phyloP scores from a whole-genome alignment of 768 basidiomycete genomes.

The Trametes maxima region DNA sequence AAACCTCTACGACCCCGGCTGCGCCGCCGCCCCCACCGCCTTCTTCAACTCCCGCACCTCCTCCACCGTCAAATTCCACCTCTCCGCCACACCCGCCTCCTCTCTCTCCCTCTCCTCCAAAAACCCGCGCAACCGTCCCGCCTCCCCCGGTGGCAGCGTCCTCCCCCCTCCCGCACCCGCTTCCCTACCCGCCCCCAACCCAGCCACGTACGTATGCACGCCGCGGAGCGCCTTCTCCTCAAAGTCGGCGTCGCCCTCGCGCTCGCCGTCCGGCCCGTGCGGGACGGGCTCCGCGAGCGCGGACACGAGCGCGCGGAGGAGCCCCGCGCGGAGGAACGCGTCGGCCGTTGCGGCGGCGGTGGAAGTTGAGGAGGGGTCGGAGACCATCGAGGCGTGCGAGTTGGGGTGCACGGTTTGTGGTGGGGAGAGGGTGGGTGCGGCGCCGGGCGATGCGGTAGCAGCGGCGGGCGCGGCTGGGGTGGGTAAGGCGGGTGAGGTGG shows the following conservation, averaged over 20 bases:
- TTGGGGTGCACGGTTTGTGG: conserved; percentile 59
- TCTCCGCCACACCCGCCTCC: conserved; percentile 26
- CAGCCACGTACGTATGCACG: conserved; percentile 57
- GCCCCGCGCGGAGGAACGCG: conserved; percentile 49
- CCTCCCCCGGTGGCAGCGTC: conserved; percentile 26
- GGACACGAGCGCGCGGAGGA: conserved; percentile 54
- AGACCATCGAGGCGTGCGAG: conserved; percentile 67
- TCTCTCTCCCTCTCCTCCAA: conserved; percentile 30
- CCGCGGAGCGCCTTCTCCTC: conserved; percentile 69
- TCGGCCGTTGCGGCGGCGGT: conserved; percentile 52
- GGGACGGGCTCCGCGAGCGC: conserved; percentile 60
- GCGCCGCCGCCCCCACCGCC: conserved; percentile 10
- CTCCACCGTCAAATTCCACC: conserved; percentile 34
- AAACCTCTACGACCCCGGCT: neutral
- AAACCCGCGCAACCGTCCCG: neutral
- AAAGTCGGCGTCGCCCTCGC: conserved; percentile 60
- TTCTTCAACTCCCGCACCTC: conserved; percentile 22
- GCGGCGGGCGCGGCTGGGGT: conserved; percentile 4
- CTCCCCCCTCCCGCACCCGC: conserved; percentile 44
- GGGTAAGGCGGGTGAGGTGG: neutral
- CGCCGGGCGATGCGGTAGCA: too few relatives aligned
- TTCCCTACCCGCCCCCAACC: too few relatives aligned
- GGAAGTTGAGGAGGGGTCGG: conserved; percentile 52
- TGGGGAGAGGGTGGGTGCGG: conserved; percentile 3
- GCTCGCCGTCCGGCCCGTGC: conserved; percentile 68